phyloP scores from a whole-genome alignment of 352 stramenopile species.

The Phytophthora cactorum region DNA sequence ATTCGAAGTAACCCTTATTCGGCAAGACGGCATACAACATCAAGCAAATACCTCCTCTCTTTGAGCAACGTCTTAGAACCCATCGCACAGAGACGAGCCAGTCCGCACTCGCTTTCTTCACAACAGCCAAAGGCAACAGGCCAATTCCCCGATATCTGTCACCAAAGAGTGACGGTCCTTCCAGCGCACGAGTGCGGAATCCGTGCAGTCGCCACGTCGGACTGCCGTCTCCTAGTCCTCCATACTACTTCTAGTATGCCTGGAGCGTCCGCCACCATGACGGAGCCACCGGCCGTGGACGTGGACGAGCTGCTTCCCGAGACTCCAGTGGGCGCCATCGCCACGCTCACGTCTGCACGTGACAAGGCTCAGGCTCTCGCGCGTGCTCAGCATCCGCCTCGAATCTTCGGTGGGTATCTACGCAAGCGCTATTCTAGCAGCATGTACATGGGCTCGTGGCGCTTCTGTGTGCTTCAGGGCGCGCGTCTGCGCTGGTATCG shows the following conservation, averaged over 20 bases:
- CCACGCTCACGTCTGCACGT: slow-evolving; percentile 12
- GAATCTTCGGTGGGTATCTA: slow-evolving; percentile 57
- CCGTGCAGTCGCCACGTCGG: slow-evolving; percentile 7
- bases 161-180: slow-evolving; percentile 4
- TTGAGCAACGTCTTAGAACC: slow-evolving; percentile 3
- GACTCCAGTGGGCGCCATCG: slow-evolving; percentile 23
- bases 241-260: neutral
- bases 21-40: neutral
- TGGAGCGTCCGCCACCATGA: neutral
- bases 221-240: slow-evolving; percentile 2
- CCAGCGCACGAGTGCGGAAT: neutral
- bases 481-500: slow-evolving; percentile 75
- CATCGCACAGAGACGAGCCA: slow-evolving; percentile 1
- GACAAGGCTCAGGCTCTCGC: slow-evolving; percentile 7
- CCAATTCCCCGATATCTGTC: neutral
- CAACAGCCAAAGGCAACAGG: neutral
- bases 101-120: slow-evolving; percentile 5
- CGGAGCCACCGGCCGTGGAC: neutral
- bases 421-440: slow-evolving; percentile 73
- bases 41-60: neutral
- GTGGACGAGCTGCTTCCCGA: slow-evolving; percentile 19
- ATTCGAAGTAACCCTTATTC: neutral
- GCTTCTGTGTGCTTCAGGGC: slow-evolving; percentile 72
- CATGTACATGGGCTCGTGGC: slow-evolving; percentile 82
- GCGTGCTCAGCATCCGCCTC: slow-evolving; percentile 3